Evolutionary conservation across 805 yeast species (phyloP).

Genomic region (Zygoascus ofunaensis): DNA sequence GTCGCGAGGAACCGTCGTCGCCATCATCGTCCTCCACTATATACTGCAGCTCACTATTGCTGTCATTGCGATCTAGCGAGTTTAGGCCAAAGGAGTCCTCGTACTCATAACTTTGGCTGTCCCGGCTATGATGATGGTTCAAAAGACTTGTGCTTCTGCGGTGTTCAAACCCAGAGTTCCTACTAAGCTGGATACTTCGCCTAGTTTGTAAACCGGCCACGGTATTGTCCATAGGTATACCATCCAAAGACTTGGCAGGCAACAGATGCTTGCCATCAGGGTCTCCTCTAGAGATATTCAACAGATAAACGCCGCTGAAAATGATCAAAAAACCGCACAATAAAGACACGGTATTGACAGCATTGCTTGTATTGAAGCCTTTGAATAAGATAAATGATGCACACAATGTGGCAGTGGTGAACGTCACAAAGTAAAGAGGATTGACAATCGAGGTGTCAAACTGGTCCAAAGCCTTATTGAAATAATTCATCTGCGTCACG

Average conservation of each 20-base stretch:
- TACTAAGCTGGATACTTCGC: constrained; percentile 57
- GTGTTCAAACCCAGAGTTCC: constrained; percentile 17
- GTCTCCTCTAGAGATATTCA: constrained; percentile 60
- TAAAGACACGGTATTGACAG: constrained; percentile 70
- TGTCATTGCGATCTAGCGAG: constrained; percentile 25
- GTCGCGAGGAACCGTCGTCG: not conserved
- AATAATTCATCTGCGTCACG: constrained; percentile 84
- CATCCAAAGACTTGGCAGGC: constrained; percentile 50
- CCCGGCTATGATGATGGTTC: too few relatives aligned
- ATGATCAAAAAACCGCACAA: constrained; percentile 80
- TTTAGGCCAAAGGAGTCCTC: constrained; percentile 30
- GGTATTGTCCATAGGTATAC: constrained; percentile 76
- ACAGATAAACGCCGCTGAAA: constrained; percentile 75
- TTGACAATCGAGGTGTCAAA: constrained; percentile 88
- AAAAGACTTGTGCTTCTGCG: constrained; percentile 23
- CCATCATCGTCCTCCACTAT: constrained; percentile 10
- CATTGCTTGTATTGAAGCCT: constrained; percentile 77
- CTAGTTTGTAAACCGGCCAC: constrained; percentile 70
- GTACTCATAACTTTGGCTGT: constrained; percentile 21
- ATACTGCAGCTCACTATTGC: constrained; percentile 5
- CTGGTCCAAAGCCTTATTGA: constrained; percentile 87
- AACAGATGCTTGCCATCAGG: constrained; percentile 24
- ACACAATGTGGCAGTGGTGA: constrained; percentile 76
- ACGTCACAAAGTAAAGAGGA: constrained; percentile 83
- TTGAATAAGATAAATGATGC: constrained; percentile 81